These are phyloP conservation scores for Urochloa ruziziensis DNA, from an alignment of 176 grass and related monocot species.

Conservation along the genomic window DNA sequence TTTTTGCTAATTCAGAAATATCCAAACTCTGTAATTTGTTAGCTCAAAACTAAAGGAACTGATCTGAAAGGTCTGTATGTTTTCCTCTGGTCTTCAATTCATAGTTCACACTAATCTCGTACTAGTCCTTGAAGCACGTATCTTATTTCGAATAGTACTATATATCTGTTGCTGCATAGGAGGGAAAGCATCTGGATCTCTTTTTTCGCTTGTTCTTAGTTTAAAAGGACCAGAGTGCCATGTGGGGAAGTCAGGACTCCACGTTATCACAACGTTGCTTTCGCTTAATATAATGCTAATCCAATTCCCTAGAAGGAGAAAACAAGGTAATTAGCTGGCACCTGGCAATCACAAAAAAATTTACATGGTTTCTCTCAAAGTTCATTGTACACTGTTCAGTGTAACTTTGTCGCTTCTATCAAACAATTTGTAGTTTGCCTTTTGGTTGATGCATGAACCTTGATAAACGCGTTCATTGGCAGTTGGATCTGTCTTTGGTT, in stretches of 20 bases:
- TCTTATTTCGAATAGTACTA: slow-evolving; percentile 10
- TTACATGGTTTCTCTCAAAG: slow-evolving; percentile 3
- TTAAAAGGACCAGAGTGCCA: slow-evolving; percentile 33
- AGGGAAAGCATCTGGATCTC: slow-evolving; percentile 53
- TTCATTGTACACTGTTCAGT: slow-evolving; percentile 35
- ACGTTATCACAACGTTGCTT: slow-evolving; percentile 27
- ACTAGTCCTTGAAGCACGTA: not conserved
- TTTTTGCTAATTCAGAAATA: not conserved
- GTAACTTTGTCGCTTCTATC: slow-evolving; percentile 35
- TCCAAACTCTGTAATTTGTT: not conserved
- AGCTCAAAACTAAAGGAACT: not conserved
- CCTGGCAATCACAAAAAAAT: slow-evolving; percentile 17
- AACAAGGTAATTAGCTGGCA: not conserved
- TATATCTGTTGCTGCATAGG: slow-evolving; percentile 14
- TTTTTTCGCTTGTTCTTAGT: not conserved
- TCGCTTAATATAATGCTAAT: slow-evolving; percentile 38
- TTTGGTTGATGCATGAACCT: slow-evolving; percentile 42
- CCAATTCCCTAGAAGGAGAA: slow-evolving; percentile 37
- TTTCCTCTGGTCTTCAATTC: slow-evolving; percentile 17
- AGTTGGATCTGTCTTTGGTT: slow-evolving; percentile 5
- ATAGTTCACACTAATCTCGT: not conserved
- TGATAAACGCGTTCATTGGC: slow-evolving; percentile 25
- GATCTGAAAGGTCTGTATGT: slow-evolving; percentile 5
- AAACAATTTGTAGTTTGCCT: slow-evolving; percentile 11
- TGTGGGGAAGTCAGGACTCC: slow-evolving; percentile 45